Evolutionary conservation across 495 filamentous ascomycete species (phyloP).

Genomic region (Xylaria bambusicola): DNA sequence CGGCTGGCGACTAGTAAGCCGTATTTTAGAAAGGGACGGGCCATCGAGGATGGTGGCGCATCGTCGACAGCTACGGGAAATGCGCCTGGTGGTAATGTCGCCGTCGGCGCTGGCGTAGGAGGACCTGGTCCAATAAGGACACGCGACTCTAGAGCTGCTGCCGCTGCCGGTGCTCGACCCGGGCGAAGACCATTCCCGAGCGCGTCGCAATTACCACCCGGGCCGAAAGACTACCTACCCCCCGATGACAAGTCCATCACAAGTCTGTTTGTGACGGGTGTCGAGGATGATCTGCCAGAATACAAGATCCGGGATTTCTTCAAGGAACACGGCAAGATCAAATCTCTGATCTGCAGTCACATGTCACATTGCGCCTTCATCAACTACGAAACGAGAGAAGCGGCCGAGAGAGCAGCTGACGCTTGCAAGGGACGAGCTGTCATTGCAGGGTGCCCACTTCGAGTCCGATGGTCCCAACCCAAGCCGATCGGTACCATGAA

Average conservation of each 20-base stretch:
- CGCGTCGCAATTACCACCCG: conserved; percentile 73
- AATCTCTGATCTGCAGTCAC: conserved; percentile 90
- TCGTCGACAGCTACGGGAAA: conserved; percentile 43
- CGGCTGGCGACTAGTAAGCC: conserved; percentile 88
- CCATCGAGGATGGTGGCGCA: conserved; percentile 58
- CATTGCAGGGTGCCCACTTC: conserved; percentile 78
- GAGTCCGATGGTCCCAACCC: conserved; percentile 89
- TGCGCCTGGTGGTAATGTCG: conserved; percentile 45
- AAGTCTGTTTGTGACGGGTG: conserved; percentile 89
- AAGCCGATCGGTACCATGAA: conserved; percentile 89
- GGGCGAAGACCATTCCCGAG: conserved; percentile 64
- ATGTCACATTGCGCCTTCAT: conserved; percentile 96
- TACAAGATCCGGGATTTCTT: conserved; percentile 90
- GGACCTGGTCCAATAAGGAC: conserved; percentile 72
- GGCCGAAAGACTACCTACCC: conserved; percentile 78
- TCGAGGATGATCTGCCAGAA: conserved; percentile 95
- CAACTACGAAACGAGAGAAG: conserved; percentile 82
- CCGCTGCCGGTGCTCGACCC: conserved; percentile 47
- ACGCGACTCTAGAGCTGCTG: conserved; percentile 57
- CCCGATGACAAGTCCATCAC: conserved; percentile 82
- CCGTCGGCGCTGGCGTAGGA: conserved; percentile 45
- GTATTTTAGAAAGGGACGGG: conserved; percentile 82
- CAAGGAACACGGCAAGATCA: conserved; percentile 79
- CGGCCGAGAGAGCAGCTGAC: conserved; percentile 79
- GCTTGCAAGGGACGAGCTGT: conserved; percentile 87